Percentiles rank a stretch among this genome's conserved stretches.
phyloP scores from a whole-genome alignment of 1,284 basidiomycete genomes.

The Peniophora sp. region DNA sequence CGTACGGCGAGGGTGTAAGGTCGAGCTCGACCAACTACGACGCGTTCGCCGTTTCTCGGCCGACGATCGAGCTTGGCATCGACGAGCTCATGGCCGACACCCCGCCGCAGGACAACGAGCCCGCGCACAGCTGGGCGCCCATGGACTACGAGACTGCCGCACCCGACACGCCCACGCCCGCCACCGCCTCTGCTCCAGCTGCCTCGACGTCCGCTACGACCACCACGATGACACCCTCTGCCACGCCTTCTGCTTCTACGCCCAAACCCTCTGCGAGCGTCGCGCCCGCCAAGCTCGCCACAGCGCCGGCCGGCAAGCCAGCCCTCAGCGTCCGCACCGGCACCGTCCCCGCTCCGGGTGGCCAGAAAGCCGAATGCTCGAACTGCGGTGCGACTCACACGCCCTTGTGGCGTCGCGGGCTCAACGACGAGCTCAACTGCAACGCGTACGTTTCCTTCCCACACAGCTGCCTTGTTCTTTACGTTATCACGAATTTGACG shows the following conservation, averaged over 20 bases:
- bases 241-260: conserved; percentile 36
- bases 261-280: conserved; percentile 44
- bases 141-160: conserved; percentile 11
- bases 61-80: conserved; percentile 72
- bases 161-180: conserved; percentile 23
- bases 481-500: background rate
- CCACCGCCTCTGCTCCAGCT: conserved; percentile 13
- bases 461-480: conserved; percentile 11
- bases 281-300: conserved; percentile 50
- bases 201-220: conserved; percentile 20
- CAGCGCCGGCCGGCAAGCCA: conserved; percentile 33
- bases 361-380: conserved; percentile 75
- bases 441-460: conserved; percentile 70
- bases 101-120: conserved; percentile 10
- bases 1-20: conserved; percentile 65
- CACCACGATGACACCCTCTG: conserved; percentile 32
- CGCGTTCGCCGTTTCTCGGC: conserved; percentile 57
- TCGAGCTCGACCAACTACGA: conserved; percentile 32
- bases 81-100: conserved; percentile 60
- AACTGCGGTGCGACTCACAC: conserved; percentile 82
- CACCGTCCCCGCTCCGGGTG: conserved; percentile 51
- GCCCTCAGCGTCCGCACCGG: conserved; percentile 10
- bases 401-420: conserved; percentile 70
- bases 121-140: conserved; percentile 7
- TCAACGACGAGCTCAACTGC: conserved; percentile 80